Evolutionary conservation across 2,329 filamentous ascomycete genomes (phyloP), one percentile per base, ranked within the genome.

Genomic region (Pseudocercospora macadamiae): DNA sequence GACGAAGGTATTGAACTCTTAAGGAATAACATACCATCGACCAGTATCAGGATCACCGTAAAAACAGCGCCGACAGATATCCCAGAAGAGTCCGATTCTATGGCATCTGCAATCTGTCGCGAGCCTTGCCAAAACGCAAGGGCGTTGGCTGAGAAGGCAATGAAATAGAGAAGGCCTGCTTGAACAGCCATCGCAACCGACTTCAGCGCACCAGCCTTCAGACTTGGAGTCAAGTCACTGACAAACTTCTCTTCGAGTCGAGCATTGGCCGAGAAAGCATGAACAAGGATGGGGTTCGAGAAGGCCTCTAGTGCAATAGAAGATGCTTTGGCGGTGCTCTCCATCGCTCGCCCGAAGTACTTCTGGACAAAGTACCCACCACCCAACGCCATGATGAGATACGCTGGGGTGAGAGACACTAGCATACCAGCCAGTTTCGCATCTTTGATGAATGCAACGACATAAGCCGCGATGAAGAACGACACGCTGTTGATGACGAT

Each of bases 101-200:
- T 68, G 3, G 79, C 76, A 10, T 76, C 74, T 9, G 79, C 80
- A 39, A 86, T 80, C 52, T 80, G 80, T 32, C 76, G 78, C 62
- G 83, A 86, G 48, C 86, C 87, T 69, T 88, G 82, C 85, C 86
- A 89, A 68, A 88, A 89, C 0, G 86, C 85, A 12, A 89, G 76
- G 1, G 84, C 85, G 68, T 89, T 89, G 5, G 85, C 85, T 2
- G 84, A 81, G 63, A 87, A 89, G 3, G 86, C 84, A 63, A 89
- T 83, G 62, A 89, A 89, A 69, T 88, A 89, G 5, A 89, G 74
- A 14, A 83, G 71, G 8, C 86, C 86, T 6, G 84, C 79, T 67
- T 88, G 85, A 0, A 83, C 71, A 3, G 82, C 87, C 23, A 82
- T 78, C 0, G 81, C 78, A 1, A 80, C 72, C 0, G 83, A 81